These are phyloP conservation scores for Noccaea bulbosa DNA, from an alignment of 345 rosid species.

Conservation along the genomic window DNA sequence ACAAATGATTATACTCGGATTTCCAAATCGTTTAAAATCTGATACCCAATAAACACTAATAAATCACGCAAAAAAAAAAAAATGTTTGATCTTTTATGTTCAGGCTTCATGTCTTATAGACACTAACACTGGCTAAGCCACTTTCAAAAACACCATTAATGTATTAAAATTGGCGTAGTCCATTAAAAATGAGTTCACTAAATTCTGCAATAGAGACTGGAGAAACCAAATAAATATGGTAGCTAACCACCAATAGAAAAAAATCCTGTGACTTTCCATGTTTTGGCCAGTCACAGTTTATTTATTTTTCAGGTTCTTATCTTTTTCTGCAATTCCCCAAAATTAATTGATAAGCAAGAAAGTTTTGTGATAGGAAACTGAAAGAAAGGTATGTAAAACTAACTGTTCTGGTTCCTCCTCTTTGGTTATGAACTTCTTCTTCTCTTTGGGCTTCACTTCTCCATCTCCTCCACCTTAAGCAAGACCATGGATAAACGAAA, in stretches of 20 bases:
- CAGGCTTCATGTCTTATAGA: neutral
- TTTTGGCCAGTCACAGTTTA: neutral
- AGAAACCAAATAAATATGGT: neutral
- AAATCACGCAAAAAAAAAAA: neutral
- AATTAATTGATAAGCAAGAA: neutral
- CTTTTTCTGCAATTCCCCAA: neutral
- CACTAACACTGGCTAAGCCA: conserved; percentile 1
- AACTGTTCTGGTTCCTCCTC: conserved; percentile 92
- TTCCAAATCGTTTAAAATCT: too few species aligned
- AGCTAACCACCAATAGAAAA: too few species aligned
- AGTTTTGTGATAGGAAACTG: neutral
- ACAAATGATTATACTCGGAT: too few species aligned
- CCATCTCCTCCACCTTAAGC: conserved; percentile 66
- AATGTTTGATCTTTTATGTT: neutral
- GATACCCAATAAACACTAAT: too few species aligned
- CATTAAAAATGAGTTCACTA: neutral
- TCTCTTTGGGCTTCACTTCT: conserved; percentile 70
- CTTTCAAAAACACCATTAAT: neutral
- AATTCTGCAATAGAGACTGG: neutral
- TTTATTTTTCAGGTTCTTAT: neutral
- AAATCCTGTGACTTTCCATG: neutral
- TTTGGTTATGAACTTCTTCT: conserved; percentile 84
- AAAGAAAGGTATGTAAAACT: conserved; percentile 13
- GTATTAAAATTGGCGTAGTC: neutral
- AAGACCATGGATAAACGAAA: conserved; percentile 21